Conservation (phyloP, 306 rosid genomes). For the Prosopis cineraria region DNA sequence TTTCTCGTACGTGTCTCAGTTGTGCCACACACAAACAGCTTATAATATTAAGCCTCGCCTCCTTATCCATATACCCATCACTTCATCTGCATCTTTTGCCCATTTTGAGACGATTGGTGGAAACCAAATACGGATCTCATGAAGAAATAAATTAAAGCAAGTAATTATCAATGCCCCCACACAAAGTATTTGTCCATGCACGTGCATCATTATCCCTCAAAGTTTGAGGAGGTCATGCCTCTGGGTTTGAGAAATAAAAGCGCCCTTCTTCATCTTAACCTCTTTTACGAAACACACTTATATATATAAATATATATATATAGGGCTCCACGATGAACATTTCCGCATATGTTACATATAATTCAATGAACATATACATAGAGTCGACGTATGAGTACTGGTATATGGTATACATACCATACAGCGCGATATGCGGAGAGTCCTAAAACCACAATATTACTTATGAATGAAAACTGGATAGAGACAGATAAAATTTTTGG, state of each 20-base stretch:
- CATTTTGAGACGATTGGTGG: constrained; percentile 11
- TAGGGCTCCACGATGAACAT: not conserved
- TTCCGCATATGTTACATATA: not conserved
- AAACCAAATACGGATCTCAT: constrained; percentile 36
- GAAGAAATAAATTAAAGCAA: constrained; percentile 15
- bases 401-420: not conserved
- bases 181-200: constrained; percentile 44
- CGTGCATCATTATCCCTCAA: constrained; percentile 8
- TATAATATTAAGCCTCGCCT: not conserved
- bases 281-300: not conserved
- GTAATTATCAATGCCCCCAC: constrained; percentile 47
- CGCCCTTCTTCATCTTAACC: not conserved
- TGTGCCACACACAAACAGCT: not conserved
- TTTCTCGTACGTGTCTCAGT: not conserved
- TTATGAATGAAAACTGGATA: constrained; percentile 13
- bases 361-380: not conserved
- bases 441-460: constrained; percentile 13
- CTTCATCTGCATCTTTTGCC: not conserved
- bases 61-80: not conserved
- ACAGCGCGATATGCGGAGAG: not conserved
- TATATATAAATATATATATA: not conserved
- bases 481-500: not conserved
- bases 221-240: not conserved
- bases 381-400: not conserved
- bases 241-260: not conserved